These are phyloP conservation scores for Suillus brevipes DNA, from an alignment of 768 basidiomycete genomes.

Conservation along the genomic window DNA sequence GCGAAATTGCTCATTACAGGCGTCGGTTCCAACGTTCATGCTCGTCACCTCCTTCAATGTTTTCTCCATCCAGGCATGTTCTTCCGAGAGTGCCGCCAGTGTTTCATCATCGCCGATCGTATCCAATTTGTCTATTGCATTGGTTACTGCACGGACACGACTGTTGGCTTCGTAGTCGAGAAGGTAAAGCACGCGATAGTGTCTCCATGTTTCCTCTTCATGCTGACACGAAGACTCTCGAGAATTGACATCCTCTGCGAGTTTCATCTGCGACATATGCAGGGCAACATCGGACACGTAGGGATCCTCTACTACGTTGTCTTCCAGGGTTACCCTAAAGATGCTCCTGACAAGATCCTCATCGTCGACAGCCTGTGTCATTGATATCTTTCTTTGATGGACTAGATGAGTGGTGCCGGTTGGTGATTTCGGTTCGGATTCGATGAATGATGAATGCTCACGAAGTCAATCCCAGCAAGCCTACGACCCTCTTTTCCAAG, in stretches of 20 bases:
- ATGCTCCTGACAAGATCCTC: neutral
- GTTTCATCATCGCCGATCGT: neutral
- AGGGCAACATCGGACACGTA: neutral
- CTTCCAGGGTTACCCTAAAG: neutral
- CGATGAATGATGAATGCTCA: neutral
- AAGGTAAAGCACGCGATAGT: neutral
- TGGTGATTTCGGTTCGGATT: neutral
- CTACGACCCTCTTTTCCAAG: too few species aligned
- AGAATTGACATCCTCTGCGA: neutral
- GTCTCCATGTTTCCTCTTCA: neutral
- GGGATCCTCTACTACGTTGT: neutral
- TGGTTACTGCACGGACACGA: neutral
- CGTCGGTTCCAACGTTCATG: neutral
- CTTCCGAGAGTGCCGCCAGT: neutral
- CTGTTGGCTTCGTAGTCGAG: neutral
- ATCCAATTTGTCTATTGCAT: neutral
- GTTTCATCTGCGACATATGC: neutral
- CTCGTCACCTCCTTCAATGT: neutral
- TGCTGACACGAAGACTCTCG: neutral
- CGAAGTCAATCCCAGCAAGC: neutral
- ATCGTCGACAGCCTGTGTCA: neutral
- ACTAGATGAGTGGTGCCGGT: neutral
- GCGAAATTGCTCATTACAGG: neutral
- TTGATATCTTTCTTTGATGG: neutral
- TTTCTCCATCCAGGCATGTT: neutral